Evolutionary conservation across 495 filamentous ascomycete species (phyloP), one percentile per base, ranked within the genome.

Genomic region (Aspergillus carlsbadensis): DNA sequence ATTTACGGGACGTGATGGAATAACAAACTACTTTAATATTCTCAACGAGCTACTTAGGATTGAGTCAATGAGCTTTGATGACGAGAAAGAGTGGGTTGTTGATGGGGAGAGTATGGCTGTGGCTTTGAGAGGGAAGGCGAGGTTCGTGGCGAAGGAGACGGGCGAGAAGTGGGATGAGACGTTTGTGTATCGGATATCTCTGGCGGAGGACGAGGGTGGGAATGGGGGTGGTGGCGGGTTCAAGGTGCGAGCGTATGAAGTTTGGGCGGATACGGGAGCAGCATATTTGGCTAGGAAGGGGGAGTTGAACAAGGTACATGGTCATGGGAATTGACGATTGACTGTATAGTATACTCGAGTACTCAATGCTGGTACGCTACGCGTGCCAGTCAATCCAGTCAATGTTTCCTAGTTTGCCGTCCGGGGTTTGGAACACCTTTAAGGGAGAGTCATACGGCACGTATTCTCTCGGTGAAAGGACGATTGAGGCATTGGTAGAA

Each of bases 181-280:
- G 1, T 85, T 87, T 64, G 64, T 70, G 10, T 87, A 87, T 65
- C 68, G 78, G 31, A 59, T 87, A 33, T 68, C 49, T 39, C 71
- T 86, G 54, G 78, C 77, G 18, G 78, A 76, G 21, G 65, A 64
- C 10, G 69, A 73, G 34, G 49, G 22, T 11, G 60, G 49, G 6
- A 37, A 63, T 15, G 73, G 71, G 26, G 46, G 24, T n/a, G 13
- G 18, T 10, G 31, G 63, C 20, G 47, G 53, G 47, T 44, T 69
- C 14, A 81, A 75, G 62, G 70, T 86, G 10, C 57, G 56, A 20
- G 74, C 70, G 54, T 87, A 84, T 68, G 71, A 78, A 56, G 71
- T 87, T 34, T 87, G 84, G 84, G 84, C 81, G 24, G 84, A 87
- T 74, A 81, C 81, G 3, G 84, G 84, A 10, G 84, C 84, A 24